A percentile compares a stretch with the other conserved stretches of the same genome.
phyloP scores from a whole-genome alignment of 2,329 filamentous ascomycete genomes.

The Penicillium sp. region DNA sequence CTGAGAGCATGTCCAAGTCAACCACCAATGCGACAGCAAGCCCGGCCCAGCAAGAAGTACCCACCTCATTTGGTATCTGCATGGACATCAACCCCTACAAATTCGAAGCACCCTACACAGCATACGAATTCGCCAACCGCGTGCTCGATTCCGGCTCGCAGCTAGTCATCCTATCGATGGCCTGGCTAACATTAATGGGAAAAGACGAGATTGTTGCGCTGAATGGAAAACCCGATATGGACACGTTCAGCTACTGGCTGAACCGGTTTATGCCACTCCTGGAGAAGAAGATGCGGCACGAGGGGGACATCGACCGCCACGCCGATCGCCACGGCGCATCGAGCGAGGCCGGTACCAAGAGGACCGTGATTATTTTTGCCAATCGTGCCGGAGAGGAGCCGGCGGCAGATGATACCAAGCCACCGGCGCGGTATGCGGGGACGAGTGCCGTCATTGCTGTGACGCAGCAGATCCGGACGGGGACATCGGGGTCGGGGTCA shows the following conservation, averaged over 20 bases:
- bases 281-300: conserved; percentile 36
- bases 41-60: conserved; percentile 28
- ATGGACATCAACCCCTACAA: conserved; percentile 66
- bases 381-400: conserved; percentile 52
- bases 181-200: conserved; percentile 60
- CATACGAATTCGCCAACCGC: conserved; percentile 64
- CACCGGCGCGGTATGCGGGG: conserved; percentile 52
- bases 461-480: conserved; percentile 32
- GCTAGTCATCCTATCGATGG: conserved; percentile 64
- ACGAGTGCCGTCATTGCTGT: conserved; percentile 52
- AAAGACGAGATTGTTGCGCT: conserved; percentile 53
- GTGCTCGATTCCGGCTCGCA: conserved; percentile 54
- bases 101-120: conserved; percentile 61
- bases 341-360: conserved; percentile 30
- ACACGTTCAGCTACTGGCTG: conserved; percentile 67
- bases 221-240: conserved; percentile 56
- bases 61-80: conserved; percentile 54
- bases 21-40: neutral
- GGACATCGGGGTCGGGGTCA: conserved; percentile 15
- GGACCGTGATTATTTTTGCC: conserved; percentile 51
- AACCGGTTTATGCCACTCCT: conserved; percentile 60
- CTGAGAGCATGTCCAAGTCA: neutral
- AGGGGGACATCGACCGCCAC: conserved; percentile 29
- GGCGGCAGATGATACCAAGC: conserved; percentile 38
- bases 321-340: conserved; percentile 18